phyloP scores from a whole-genome alignment of 2,329 filamentous ascomycete species.

The Colletotrichum camelliae region DNA sequence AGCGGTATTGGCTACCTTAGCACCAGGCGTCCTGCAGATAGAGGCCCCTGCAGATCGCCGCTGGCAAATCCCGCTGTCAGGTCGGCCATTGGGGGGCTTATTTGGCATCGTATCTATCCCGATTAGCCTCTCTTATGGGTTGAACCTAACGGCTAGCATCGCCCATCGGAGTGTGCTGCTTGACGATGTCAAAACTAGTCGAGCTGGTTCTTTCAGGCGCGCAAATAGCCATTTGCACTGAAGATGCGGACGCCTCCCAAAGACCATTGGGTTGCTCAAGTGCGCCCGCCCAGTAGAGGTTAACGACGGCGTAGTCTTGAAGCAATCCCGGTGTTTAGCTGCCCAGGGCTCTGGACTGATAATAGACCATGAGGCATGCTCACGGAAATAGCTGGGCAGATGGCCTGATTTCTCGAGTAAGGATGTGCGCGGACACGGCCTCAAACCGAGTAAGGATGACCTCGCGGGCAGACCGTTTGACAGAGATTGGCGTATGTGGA shows the following conservation, averaged over 20 bases:
- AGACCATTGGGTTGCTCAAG: background rate
- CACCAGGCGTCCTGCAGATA: background rate
- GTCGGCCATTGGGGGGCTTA: background rate
- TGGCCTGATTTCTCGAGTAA: constrained; percentile 6
- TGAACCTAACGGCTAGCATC: background rate
- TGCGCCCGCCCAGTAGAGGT: background rate
- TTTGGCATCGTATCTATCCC: background rate
- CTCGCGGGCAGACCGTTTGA: background rate
- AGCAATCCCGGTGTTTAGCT: background rate
- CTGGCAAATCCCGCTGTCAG: constrained; percentile 3
- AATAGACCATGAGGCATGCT: background rate
- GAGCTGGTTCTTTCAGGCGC: background rate
- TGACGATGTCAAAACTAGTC: background rate
- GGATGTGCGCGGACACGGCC: background rate
- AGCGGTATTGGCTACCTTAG: background rate
- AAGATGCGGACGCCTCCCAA: background rate
- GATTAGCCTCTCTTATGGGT: background rate
- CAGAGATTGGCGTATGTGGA: background rate
- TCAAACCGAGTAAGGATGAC: background rate
- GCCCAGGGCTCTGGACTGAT: background rate
- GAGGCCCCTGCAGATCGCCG: background rate
- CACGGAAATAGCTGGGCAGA: background rate
- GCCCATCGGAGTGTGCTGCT: background rate
- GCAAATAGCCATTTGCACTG: background rate
- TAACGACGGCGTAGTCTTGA: background rate